Evolutionary conservation across 768 basidiomycete genomes (phyloP), one percentile per base, ranked within the genome.

Genomic region (Tubosaeta sp.): DNA sequence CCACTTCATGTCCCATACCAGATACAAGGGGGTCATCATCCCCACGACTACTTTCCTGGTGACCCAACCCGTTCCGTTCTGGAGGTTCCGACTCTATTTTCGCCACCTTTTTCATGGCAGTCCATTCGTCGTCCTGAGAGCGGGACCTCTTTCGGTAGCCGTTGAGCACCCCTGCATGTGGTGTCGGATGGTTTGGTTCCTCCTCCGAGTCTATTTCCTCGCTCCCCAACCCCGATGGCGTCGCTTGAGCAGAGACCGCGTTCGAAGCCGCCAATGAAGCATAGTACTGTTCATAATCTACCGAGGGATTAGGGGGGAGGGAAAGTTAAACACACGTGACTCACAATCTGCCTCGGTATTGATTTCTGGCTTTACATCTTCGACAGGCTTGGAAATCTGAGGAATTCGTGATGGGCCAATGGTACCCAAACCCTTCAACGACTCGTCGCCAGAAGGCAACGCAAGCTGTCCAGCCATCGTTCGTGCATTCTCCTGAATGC

Each of bases 211-310:
- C 79, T 49, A 78, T 71, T 35, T 83, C 84, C 16, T 80, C 80
- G 7, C 73, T 71, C 44, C 76, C 78, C 7, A 75, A 64, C 18
- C 76, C 75, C 1, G 82, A 78, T 0, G 86, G 86, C 6, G 88
- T 87, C 3, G 79, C 77, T 51, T 77, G 76, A 1, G 78, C 69
- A 10, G 87, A 82, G 4, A 80, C 77, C 9, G 74, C 73, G 13
- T 74, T 73, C 0, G 84, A 85, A 1, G 83, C 84, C 10, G 82
- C 85, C 36, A 91, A 70, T 12, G 83, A 84, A 21, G 90, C 88
- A 55, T 91, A 91, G 57, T 91, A 91, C 51, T 84, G 85, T 52
- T 90, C 89, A 59, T 83, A 90, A 61, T 86, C 88, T 90, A 55
- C 32, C 18, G 16, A 40, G 12, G n/a, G 18, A 24, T 21, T 44